Evolutionary conservation across 2,329 filamentous ascomycete genomes (phyloP).

Genomic region (Plectosphaerella plurivora): DNA sequence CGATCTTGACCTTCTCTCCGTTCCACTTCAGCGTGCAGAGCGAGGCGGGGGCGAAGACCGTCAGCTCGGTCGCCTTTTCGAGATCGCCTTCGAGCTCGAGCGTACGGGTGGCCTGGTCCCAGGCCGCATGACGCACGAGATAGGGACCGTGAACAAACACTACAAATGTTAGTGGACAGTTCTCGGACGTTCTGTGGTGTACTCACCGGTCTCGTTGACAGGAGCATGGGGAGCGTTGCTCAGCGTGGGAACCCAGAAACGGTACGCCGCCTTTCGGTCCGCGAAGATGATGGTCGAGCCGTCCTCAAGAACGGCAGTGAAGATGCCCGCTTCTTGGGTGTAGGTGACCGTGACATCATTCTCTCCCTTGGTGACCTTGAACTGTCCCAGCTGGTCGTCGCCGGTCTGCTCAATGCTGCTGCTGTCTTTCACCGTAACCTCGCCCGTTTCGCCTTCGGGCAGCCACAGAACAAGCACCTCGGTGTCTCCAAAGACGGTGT

Average conservation of each 20-base stretch:
- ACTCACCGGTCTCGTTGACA: constrained; percentile 38
- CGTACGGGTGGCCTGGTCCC: constrained; percentile 25
- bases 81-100: constrained; percentile 41
- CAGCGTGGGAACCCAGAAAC: constrained; percentile 51
- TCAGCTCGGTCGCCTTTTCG: constrained; percentile 32
- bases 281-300: constrained; percentile 46
- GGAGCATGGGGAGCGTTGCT: constrained; percentile 39
- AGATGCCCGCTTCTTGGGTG: constrained; percentile 42
- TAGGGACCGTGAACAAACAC: constrained; percentile 49
- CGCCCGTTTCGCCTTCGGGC: constrained; percentile 47
- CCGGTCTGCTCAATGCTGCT: constrained; percentile 21
- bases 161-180: constrained; percentile 12
- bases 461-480: constrained; percentile 48
- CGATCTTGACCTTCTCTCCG: constrained; percentile 28
- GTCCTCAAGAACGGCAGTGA: constrained; percentile 39
- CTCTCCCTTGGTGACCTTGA: constrained; percentile 33
- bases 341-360: constrained; percentile 39
- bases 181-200: background rate
- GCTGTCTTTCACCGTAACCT: constrained; percentile 42
- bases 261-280: constrained; percentile 49
- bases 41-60: constrained; percentile 41
- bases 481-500: constrained; percentile 40
- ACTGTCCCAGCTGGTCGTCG: constrained; percentile 32
- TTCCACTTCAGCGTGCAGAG: constrained; percentile 48
- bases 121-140: constrained; percentile 39